Evolutionary conservation across 129 eudicot species (phyloP).

Genomic region (Saussurea involucrata): DNA sequence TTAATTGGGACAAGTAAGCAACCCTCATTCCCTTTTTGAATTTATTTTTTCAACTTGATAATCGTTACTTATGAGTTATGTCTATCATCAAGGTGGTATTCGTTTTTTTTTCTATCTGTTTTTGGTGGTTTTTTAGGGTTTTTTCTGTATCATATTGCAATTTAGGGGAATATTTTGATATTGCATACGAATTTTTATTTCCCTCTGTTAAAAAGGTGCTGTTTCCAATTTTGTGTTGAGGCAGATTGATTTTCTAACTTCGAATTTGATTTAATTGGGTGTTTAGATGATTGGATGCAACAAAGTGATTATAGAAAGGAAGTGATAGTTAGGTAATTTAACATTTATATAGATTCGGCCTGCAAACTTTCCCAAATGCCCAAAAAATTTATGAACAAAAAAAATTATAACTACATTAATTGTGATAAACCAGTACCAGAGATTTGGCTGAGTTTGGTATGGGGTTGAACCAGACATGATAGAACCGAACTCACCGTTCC

Average conservation of each 20-base stretch:
- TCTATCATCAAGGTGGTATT: not conserved
- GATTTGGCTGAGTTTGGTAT: not conserved
- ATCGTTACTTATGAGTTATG: not conserved
- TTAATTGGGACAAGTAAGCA: constrained; percentile 94
- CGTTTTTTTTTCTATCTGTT: not conserved
- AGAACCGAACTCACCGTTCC: no score
- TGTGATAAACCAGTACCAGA: not conserved
- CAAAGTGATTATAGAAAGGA: not conserved
- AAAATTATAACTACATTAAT: not conserved
- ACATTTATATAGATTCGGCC: not conserved
- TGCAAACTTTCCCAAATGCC: not conserved
- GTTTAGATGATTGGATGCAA: not conserved
- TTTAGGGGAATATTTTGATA: not conserved
- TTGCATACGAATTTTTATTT: not conserved
- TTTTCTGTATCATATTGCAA: not conserved
- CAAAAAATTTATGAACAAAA: not conserved
- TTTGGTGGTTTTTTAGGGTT: not conserved
- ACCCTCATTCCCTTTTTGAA: not conserved
- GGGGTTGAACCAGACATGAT: no score
- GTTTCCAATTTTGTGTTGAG: not conserved
- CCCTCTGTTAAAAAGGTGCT: not conserved
- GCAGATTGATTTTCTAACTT: not conserved
- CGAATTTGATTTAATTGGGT: not conserved
- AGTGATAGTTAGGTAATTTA: not conserved
- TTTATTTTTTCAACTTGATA: not conserved